A percentile compares a stretch with the other conserved stretches of the same genome.
Evolutionary conservation across 345 rosid species (phyloP).

Genomic region (Eucalyptus regnans): DNA sequence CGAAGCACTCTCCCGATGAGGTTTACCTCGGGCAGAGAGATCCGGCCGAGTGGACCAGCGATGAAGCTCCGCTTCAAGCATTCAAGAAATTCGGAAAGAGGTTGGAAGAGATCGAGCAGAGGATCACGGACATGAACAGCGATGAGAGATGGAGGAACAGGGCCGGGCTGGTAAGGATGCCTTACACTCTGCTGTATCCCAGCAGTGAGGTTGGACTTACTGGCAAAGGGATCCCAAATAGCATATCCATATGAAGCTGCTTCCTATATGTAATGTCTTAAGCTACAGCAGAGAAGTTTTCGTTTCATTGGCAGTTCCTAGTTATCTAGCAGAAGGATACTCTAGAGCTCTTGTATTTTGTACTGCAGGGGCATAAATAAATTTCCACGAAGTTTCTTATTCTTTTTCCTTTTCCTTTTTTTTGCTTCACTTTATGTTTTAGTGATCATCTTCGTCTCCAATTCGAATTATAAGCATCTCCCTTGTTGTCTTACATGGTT

Average conservation of each 20-base stretch:
- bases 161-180: slow-evolving; percentile 36
- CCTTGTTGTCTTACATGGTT: neutral
- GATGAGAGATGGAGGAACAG: slow-evolving; percentile 32
- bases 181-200: slow-evolving; percentile 39
- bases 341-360: neutral
- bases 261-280: neutral
- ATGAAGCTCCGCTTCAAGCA: slow-evolving; percentile 18
- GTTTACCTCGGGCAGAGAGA: slow-evolving; percentile 54
- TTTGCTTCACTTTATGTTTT: neutral
- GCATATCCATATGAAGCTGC: slow-evolving; percentile 32
- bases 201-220: slow-evolving; percentile 37
- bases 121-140: slow-evolving; percentile 19
- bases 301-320: neutral
- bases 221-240: slow-evolving; percentile 54
- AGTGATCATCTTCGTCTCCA: neutral
- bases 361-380: neutral
- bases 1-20: slow-evolving; percentile 49
- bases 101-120: slow-evolving; percentile 31
- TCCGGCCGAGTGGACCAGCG: slow-evolving; percentile 40
- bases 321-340: neutral
- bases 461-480: neutral
- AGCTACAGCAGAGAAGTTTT: neutral
- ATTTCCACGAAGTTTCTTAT: neutral
- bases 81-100: slow-evolving; percentile 36
- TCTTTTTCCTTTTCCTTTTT: neutral